Evolutionary conservation across 352 stramenopile genomes (phyloP).

Genomic region (Pythium dissotocum): DNA sequence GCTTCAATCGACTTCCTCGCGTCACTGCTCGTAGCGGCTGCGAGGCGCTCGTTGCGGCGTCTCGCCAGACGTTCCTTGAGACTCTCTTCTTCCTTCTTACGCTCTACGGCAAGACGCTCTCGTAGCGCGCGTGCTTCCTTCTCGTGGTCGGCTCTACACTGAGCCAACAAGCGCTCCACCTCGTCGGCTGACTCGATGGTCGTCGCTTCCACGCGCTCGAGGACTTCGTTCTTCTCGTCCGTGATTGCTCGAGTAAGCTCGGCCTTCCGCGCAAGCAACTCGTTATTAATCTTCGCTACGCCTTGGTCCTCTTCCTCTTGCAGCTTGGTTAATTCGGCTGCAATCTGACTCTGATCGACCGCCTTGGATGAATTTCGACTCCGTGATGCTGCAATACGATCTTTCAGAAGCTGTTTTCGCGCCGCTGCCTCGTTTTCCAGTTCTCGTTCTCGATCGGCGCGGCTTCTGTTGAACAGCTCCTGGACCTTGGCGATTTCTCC

Average conservation of each 20-base stretch:
- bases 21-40: neutral
- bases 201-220: slow-evolving; percentile 25
- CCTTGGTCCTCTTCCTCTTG: slow-evolving; percentile 16
- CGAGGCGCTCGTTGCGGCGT: slow-evolving; percentile 6
- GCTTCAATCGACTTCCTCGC: neutral
- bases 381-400: slow-evolving; percentile 7
- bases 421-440: slow-evolving; percentile 13
- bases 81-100: slow-evolving; percentile 16
- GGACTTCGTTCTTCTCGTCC: slow-evolving; percentile 20
- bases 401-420: slow-evolving; percentile 16
- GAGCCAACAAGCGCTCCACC: slow-evolving; percentile 31
- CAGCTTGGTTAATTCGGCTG: slow-evolving; percentile 2
- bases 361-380: neutral
- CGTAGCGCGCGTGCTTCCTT: slow-evolving; percentile 26
- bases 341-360: neutral
- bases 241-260: neutral
- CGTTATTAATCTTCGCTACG: slow-evolving; percentile 20
- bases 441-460: slow-evolving; percentile 9
- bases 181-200: slow-evolving; percentile 25
- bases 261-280: slow-evolving; percentile 18
- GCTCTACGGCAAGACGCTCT: slow-evolving; percentile 22
- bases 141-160: slow-evolving; percentile 34
- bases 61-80: slow-evolving; percentile 26
- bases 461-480: slow-evolving; percentile 23
- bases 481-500: slow-evolving; percentile 22